A percentile compares a stretch with the other conserved stretches of the same genome.
phyloP scores from a whole-genome alignment of 352 stramenopile genomes.

The Globisporangium spiculum region DNA sequence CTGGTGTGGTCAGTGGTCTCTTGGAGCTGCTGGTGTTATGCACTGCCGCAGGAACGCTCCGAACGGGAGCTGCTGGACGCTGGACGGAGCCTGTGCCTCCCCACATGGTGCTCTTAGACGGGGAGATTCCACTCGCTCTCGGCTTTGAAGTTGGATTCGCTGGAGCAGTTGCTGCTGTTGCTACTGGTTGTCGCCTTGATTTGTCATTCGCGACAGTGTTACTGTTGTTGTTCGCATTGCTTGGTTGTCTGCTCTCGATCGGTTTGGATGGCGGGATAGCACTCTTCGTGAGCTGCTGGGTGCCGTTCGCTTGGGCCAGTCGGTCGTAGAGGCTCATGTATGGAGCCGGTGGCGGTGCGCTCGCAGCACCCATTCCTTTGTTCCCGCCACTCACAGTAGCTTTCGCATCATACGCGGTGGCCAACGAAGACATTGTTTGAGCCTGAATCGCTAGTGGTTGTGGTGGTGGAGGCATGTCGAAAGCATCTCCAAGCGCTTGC shows the following conservation, averaged over 20 bases:
- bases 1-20: not conserved
- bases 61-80: conserved; percentile 5
- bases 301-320: conserved; percentile 47
- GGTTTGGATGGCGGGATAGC: conserved; percentile 32
- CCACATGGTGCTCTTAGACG: conserved; percentile 18
- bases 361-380: not conserved
- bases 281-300: conserved; percentile 29
- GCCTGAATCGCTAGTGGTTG: not conserved
- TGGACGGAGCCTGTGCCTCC: conserved; percentile 1
- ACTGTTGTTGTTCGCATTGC: not conserved
- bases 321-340: conserved; percentile 75
- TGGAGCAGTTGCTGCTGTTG: conserved; percentile 11
- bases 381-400: not conserved
- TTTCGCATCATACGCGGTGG: not conserved
- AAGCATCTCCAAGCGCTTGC: not conserved
- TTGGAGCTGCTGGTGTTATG: not conserved
- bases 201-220: not conserved
- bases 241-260: conserved; percentile 19
- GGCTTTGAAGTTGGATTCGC: not conserved
- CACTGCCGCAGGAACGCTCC: not conserved
- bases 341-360: conserved; percentile 10
- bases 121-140: conserved; percentile 3
- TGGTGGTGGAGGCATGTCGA: conserved; percentile 8
- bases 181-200: not conserved
- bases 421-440: not conserved